A percentile compares a stretch with the other conserved stretches of the same genome.
Evolutionary conservation across 495 filamentous ascomycete species (phyloP).

Genomic region (Astrocystis sublimbata): DNA sequence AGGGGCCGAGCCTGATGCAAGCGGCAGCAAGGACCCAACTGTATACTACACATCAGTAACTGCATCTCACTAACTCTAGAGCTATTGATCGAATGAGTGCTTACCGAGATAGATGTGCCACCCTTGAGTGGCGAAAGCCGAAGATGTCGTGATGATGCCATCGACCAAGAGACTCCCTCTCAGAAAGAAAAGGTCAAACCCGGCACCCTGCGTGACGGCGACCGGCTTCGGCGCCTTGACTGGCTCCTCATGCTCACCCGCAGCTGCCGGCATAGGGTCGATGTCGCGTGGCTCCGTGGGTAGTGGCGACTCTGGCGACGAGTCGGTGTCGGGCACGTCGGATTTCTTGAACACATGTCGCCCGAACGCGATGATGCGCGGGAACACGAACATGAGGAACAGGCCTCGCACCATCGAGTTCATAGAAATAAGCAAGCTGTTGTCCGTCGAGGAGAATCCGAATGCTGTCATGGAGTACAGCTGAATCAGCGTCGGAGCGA

Average conservation of each 20-base stretch:
- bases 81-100: background rate
- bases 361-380: constrained; percentile 48
- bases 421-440: constrained; percentile 50
- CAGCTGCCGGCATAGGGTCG: constrained; percentile 35
- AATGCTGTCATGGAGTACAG: constrained; percentile 54
- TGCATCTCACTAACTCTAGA: background rate
- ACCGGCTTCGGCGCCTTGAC: constrained; percentile 25
- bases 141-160: constrained; percentile 48
- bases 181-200: constrained; percentile 55
- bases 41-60: background rate
- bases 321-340: background rate
- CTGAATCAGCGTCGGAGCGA: constrained; percentile 48
- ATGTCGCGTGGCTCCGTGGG: constrained; percentile 33
- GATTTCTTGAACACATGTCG: constrained; percentile 39
- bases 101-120: constrained; percentile 56
- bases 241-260: constrained; percentile 43
- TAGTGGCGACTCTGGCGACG: constrained; percentile 2
- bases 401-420: constrained; percentile 51
- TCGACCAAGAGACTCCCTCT: constrained; percentile 52
- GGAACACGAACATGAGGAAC: constrained; percentile 55
- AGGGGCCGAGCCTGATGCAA: constrained; percentile 52
- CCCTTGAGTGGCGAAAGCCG: constrained; percentile 46
- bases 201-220: constrained; percentile 31
- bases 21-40: constrained; percentile 47
- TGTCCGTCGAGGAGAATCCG: constrained; percentile 51